These are phyloP conservation scores for Marchantia paleacea DNA, from an alignment of 225 moss, liverwort and hornwort species.

Conservation along the genomic window DNA sequence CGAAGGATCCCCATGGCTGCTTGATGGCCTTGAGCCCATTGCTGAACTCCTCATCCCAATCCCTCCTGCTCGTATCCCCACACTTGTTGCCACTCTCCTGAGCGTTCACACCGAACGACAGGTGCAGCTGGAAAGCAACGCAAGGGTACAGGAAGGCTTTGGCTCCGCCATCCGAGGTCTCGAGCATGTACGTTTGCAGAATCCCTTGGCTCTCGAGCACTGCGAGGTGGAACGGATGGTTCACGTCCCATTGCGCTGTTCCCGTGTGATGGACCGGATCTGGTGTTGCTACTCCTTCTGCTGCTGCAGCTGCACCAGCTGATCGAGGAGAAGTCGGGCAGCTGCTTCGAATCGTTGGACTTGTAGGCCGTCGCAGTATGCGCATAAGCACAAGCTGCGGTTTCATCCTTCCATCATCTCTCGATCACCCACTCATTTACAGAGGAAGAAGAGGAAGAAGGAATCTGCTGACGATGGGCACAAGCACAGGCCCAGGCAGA, in stretches of 20 bases:
- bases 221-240: conserved; percentile 41
- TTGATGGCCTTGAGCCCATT: conserved; percentile 31
- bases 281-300: too few species aligned
- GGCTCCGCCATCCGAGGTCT: conserved; percentile 29
- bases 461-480: too few species aligned
- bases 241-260: conserved; percentile 40
- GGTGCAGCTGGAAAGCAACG: conserved; percentile 38
- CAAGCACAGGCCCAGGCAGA: too few species aligned
- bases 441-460: too few species aligned
- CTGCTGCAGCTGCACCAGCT: neutral
- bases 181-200: conserved; percentile 37
- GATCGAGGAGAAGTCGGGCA: neutral
- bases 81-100: conserved; percentile 17
- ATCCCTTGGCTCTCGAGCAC: conserved; percentile 29
- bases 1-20: conserved; percentile 42
- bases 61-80: conserved; percentile 4
- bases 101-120: conserved; percentile 18
- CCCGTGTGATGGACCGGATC: conserved; percentile 27
- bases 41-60: conserved; percentile 16
- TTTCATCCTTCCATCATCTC: conserved; percentile 32
- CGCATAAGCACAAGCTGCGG: conserved; percentile 28
- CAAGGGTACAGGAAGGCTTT: conserved; percentile 27
- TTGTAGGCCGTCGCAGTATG: conserved; percentile 11
- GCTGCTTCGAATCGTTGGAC: neutral
- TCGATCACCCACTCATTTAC: neutral